Evolutionary conservation across 805 yeast genomes (phyloP).

Genomic region (Grigorovia humatica): DNA sequence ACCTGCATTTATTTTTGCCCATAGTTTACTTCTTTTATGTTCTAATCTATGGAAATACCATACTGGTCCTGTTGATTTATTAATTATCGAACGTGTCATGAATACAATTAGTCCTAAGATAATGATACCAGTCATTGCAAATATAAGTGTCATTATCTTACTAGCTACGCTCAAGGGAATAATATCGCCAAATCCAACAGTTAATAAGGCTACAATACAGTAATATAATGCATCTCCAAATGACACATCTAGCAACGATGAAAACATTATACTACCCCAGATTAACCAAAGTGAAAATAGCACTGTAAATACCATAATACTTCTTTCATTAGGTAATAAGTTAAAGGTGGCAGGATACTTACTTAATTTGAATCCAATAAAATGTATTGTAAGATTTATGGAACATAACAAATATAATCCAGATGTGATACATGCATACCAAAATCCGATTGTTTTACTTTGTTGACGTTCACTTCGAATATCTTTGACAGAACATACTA

Average conservation of each 20-base stretch:
- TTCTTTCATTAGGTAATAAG: conserved; percentile 55
- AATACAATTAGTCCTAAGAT: conserved; percentile 65
- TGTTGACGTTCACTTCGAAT: conserved; percentile 12
- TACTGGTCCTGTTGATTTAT: conserved; percentile 51
- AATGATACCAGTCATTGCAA: conserved; percentile 60
- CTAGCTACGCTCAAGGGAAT: conserved; percentile 44
- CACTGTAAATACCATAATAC: conserved; percentile 63
- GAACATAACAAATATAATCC: conserved; percentile 52
- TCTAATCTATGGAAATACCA: conserved; percentile 60
- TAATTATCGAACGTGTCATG: conserved; percentile 55
- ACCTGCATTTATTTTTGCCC: conserved; percentile 8
- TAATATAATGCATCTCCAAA: conserved; percentile 66
- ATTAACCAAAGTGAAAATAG: conserved; percentile 57
- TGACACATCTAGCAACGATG: conserved; percentile 34
- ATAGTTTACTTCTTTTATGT: conserved; percentile 31
- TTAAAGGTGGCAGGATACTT: conserved; percentile 67
- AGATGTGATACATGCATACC: conserved; percentile 65
- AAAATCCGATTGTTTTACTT: conserved; percentile 51
- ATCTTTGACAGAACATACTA: conserved; percentile 17
- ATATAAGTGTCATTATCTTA: conserved; percentile 48
- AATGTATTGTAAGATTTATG: conserved; percentile 43
- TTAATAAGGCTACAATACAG: conserved; percentile 61
- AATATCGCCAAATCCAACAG: conserved; percentile 76
- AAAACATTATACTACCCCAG: conserved; percentile 56
- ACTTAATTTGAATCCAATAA: conserved; percentile 45